Base-by-base conservation (phyloP, 2,329 filamentous ascomycete genomes). In the Fusarium sp. region DNA sequence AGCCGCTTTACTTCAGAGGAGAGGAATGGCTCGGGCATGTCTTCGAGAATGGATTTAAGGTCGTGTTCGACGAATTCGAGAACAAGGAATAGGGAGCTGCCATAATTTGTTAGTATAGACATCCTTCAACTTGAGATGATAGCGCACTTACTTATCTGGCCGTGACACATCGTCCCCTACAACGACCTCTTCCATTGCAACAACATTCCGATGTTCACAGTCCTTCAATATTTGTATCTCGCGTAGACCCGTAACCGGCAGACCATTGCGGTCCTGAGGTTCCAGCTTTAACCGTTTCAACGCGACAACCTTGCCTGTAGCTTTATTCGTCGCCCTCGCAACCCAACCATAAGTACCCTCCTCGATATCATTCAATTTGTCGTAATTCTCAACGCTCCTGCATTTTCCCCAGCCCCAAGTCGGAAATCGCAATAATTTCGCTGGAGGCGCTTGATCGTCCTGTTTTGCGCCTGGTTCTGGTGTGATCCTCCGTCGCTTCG, bases 1-100 rank as follows among this genome's bases (percentile, higher is more conserved):
- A 99, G 87, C 1, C 93, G 95, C 80, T 99, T 99, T 76, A 94
- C 90, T 80, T 99, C 96, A 42, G 93, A 97, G 2, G 93, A 91
- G 58, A 97, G 87, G 78, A 99, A 99, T 0, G 95, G 94, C 77
- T 98, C 93, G 53, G 91, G 88, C 94, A 98, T 97, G 77, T 97
- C 93, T 79, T 97, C 93, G 68, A 97, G 92, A 59, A 99, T 87
- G 57, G 92, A 93, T 81, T 97, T 97, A 59, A 99, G 89, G 77
- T 99, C 96, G 84, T 99, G 96, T 83, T 98, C 95, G 75, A 98
- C 86, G 80, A 98, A 99, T 77, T 98, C 95, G 86, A 99, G 95
- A 68, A 98, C 96, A 59, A 99, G 89, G 79, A 94, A 97, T 71
- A 98, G 91, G 31, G 80, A 81, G 82, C 91, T 94, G 79, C 15